Base-by-base conservation (phyloP, 2,329 filamentous ascomycete species). In the Venturia pyrina region DNA sequence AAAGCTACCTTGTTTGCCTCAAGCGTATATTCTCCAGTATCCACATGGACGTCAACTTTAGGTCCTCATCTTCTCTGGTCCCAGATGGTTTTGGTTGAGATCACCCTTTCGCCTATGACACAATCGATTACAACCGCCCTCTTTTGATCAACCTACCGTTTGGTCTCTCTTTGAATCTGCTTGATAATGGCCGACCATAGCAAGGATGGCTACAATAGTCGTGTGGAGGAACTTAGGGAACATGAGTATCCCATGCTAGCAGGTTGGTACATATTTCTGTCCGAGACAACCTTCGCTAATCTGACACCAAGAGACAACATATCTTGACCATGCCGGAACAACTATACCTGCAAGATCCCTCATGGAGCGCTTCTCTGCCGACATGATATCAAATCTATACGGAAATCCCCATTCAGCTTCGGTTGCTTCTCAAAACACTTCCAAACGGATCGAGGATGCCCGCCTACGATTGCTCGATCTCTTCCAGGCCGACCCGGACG, bases 261-360 rank as follows among this genome's bases (percentile, higher is more conserved):
- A 62, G 66, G 63, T 68, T 8, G 13, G 62, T 60, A 59, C 32
- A 19, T 32, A 21, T 10, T 24, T 11, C 28, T 64, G 19, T 11
- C 13, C 48, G n/a, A 21, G 8, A 24, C 1, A 40, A 32, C 21
- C 11, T 50, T 50, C 19, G n/a, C 37, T 59, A 15, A 43, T n/a
- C 10, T 5, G 19, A n/a, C n/a, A 57, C 24, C 48, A 53, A 93
- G 90, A 84, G 64, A 86, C 85, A 11, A 82, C 87, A 60, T 98
- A 97, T 75, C 87, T 98, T 66, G 93, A 98, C 71, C 93, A 98
- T 88, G 92, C 92, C 0, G 93, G 92, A n/a, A 90, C 91, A n/a
- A 93, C 93, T 0, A 80, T 89, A 0, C 91, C 89, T 73, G 81
- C 91, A 53, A 93, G 89, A 75, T 92, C 90, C 40, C 78, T 95